Evolutionary conservation across 352 stramenopile species (phyloP).

Genomic region (Phytophthora hybrid): DNA sequence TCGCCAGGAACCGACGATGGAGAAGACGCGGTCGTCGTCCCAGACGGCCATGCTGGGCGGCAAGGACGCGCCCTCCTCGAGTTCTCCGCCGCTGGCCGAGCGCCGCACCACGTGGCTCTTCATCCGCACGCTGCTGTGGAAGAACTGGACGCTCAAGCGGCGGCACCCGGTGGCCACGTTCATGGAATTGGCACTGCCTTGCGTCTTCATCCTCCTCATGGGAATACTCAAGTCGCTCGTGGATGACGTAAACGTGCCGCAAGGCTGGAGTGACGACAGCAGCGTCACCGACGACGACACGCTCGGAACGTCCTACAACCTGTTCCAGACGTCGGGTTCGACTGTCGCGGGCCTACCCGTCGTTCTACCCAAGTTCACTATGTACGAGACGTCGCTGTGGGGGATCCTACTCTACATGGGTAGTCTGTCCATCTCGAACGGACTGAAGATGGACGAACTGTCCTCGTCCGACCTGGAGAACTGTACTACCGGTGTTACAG

Average conservation of each 20-base stretch:
- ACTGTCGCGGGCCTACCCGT: slow-evolving; percentile 39
- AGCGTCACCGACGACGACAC: slow-evolving; percentile 32
- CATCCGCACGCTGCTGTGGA: slow-evolving; percentile 62
- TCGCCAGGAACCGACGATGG: slow-evolving; percentile 7
- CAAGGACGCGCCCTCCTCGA: slow-evolving; percentile 13
- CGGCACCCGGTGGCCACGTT: slow-evolving; percentile 62
- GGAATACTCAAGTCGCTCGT: slow-evolving; percentile 62
- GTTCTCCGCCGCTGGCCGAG: slow-evolving; percentile 24
- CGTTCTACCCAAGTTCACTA: slow-evolving; percentile 55
- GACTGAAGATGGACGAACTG: slow-evolving; percentile 55
- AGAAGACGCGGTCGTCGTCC: slow-evolving; percentile 28
- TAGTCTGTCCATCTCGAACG: slow-evolving; percentile 46
- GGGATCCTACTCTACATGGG: slow-evolving; percentile 63
- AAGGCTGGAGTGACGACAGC: slow-evolving; percentile 56
- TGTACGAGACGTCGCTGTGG: slow-evolving; percentile 63
- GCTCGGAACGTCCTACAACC: slow-evolving; percentile 55
- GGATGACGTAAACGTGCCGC: slow-evolving; percentile 54
- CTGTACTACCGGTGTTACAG: slow-evolving; percentile 42
- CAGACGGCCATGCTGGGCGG: slow-evolving; percentile 27
- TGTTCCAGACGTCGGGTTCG: slow-evolving; percentile 52
- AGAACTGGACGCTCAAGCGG: slow-evolving; percentile 75
- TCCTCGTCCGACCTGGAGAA: slow-evolving; percentile 32
- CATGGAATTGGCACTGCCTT: slow-evolving; percentile 63
- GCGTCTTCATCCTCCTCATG: slow-evolving; percentile 69
- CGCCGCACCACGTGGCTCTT: slow-evolving; percentile 43